Evolutionary conservation across 1,284 basidiomycete species (phyloP).

Genomic region (Hymenochaete sp.): DNA sequence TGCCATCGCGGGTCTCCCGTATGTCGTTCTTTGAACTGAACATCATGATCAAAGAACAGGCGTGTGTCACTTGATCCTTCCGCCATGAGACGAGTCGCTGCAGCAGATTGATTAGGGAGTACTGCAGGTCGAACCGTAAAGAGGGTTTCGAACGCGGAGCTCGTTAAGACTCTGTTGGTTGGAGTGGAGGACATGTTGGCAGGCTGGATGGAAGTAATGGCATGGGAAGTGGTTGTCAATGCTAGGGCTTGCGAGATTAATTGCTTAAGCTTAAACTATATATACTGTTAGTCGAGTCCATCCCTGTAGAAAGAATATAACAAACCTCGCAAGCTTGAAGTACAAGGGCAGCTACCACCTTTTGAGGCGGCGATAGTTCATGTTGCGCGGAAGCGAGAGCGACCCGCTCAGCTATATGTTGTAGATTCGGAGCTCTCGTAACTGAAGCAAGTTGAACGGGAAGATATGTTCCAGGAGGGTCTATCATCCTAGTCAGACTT

Average conservation of each 20-base stretch:
- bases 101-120: conserved; percentile 65
- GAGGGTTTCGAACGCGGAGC: conserved; percentile 63
- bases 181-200: conserved; percentile 37
- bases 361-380: conserved; percentile 50
- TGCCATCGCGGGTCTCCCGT: conserved; percentile 65
- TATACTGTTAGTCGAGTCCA: background rate
- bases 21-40: conserved; percentile 53
- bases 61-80: conserved; percentile 48
- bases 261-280: conserved; percentile 71
- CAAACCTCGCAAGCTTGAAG: conserved; percentile 68
- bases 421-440: conserved; percentile 60
- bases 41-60: conserved; percentile 41
- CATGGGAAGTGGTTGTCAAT: conserved; percentile 63
- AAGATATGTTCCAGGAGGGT: conserved; percentile 60
- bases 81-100: conserved; percentile 54
- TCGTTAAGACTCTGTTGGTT: conserved; percentile 47
- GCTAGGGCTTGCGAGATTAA: conserved; percentile 70
- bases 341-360: conserved; percentile 57
- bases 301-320: conserved; percentile 5
- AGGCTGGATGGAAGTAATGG: conserved; percentile 66
- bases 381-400: conserved; percentile 75
- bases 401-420: conserved; percentile 69
- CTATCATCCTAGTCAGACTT: conserved; percentile 29
- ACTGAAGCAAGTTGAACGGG: conserved; percentile 61
- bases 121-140: conserved; percentile 71